A percentile compares a stretch with the other conserved stretches of the same genome.
Conservation (phyloP, 73 alveolate species). For the Durusdinium trenchii region DNA sequence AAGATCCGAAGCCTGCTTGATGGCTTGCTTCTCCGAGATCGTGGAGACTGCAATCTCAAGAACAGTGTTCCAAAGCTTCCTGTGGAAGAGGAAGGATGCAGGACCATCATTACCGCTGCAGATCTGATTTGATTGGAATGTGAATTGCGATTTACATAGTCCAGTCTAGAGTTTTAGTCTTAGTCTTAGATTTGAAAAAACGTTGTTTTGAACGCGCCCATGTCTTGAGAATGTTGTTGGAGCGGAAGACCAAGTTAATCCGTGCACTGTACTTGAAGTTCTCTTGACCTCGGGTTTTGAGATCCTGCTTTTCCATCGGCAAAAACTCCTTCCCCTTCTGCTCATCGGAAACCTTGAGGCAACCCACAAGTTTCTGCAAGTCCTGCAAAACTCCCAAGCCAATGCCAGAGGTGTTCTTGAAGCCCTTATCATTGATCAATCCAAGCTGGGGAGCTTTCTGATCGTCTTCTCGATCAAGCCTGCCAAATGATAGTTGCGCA, state of each 20-base stretch:
- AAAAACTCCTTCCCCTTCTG: background rate
- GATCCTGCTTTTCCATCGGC: background rate
- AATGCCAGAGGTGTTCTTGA: background rate
- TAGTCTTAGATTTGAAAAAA: background rate
- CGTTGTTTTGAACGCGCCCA: background rate
- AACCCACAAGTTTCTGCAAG: background rate
- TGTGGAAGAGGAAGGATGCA: background rate
- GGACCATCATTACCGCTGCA: background rate
- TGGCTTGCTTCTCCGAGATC: background rate
- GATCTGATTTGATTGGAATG: background rate
- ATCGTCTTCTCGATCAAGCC: background rate
- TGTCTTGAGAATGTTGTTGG: background rate
- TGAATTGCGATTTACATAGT: background rate
- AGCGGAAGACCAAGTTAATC: background rate
- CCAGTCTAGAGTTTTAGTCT: background rate
- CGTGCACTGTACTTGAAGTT: background rate
- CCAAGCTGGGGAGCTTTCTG: background rate
- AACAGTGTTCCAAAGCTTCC: background rate
- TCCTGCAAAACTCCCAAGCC: background rate
- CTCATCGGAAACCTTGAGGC: background rate
- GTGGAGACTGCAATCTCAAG: background rate
- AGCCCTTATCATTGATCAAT: background rate
- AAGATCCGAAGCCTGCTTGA: background rate
- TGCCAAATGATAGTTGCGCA: no score
- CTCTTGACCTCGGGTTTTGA: background rate